These are phyloP conservation scores for Salvia hispanica DNA, from an alignment of 257 asterid genomes.

Conservation along the genomic window DNA sequence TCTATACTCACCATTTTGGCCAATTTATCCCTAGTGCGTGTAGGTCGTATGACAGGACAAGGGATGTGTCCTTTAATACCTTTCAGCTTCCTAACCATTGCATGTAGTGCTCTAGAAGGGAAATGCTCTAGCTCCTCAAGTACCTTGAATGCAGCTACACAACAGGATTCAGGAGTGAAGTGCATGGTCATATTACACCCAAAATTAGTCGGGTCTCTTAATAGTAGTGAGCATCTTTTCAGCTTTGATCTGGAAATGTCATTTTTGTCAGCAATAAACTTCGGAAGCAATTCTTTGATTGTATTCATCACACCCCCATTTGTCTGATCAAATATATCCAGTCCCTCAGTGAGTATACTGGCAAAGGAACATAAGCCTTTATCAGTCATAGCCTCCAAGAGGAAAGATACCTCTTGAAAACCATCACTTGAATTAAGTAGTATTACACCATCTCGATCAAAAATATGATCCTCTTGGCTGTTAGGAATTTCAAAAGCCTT, in stretches of 20 bases:
- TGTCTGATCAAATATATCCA: slow-evolving; percentile 51
- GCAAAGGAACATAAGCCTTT: slow-evolving; percentile 55
- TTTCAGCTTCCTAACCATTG: slow-evolving; percentile 71
- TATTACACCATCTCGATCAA: slow-evolving; percentile 36
- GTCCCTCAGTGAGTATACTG: slow-evolving; percentile 53
- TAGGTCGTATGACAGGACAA: not conserved
- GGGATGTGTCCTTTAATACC: slow-evolving; percentile 53
- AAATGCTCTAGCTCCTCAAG: slow-evolving; percentile 59
- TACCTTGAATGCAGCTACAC: slow-evolving; percentile 53
- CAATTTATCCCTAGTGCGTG: not conserved
- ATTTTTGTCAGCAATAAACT: slow-evolving; percentile 35
- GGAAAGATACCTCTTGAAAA: slow-evolving; percentile 39
- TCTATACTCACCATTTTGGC: slow-evolving; percentile 37
- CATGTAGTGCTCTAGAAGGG: slow-evolving; percentile 40
- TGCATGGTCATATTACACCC: slow-evolving; percentile 24
- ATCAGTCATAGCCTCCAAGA: slow-evolving; percentile 67
- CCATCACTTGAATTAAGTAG: slow-evolving; percentile 32
- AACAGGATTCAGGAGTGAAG: slow-evolving; percentile 43
- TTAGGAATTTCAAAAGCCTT: slow-evolving; percentile 51
- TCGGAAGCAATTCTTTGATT: slow-evolving; percentile 51
- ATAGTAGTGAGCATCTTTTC: slow-evolving; percentile 43
- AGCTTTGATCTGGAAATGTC: slow-evolving; percentile 38
- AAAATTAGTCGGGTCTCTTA: slow-evolving; percentile 50
- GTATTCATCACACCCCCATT: slow-evolving; percentile 47
- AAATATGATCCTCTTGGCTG: slow-evolving; percentile 26